phyloP scores from a whole-genome alignment of 257 asterid species.

The Ballota nigra region DNA sequence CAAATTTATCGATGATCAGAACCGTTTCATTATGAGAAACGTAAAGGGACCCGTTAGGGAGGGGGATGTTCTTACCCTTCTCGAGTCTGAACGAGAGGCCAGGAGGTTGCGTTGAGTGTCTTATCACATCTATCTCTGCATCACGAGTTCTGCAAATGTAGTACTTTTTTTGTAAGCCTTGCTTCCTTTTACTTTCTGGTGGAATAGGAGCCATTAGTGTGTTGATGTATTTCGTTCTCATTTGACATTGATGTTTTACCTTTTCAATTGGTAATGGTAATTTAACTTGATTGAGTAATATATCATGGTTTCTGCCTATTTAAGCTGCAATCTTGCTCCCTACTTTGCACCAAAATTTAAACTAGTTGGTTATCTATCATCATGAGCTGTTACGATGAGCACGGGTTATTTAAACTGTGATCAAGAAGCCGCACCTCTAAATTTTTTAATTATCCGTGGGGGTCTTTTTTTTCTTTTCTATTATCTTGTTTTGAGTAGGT shows the following conservation, averaged over 20 bases:
- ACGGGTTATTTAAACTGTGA: not conserved
- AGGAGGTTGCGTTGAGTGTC: conserved; percentile 15
- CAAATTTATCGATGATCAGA: conserved; percentile 24
- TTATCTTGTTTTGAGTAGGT: not conserved
- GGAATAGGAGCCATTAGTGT: not conserved
- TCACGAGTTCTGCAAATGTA: not conserved
- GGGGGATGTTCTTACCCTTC: conserved; percentile 26
- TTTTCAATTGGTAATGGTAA: not conserved
- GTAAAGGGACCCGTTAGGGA: conserved; percentile 29
- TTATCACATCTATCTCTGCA: not conserved
- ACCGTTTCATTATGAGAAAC: conserved; percentile 22
- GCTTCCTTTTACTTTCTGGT: not conserved
- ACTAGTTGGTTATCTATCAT: too few species aligned
- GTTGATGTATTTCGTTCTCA: not conserved
- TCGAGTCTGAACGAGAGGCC: conserved; percentile 26
- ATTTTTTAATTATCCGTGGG: too few species aligned
- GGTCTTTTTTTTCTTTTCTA: too few species aligned
- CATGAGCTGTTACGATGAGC: not conserved
- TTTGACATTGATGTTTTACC: not conserved
- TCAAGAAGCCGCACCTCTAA: too few species aligned
- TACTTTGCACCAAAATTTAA: too few species aligned
- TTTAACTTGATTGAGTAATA: not conserved
- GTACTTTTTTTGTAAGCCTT: not conserved
- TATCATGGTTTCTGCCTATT: not conserved
- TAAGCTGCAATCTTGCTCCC: not conserved